A percentile compares a stretch with the other conserved stretches of the same genome.
phyloP scores from a whole-genome alignment of 1,284 basidiomycete genomes.

The Melampsora medusae region DNA sequence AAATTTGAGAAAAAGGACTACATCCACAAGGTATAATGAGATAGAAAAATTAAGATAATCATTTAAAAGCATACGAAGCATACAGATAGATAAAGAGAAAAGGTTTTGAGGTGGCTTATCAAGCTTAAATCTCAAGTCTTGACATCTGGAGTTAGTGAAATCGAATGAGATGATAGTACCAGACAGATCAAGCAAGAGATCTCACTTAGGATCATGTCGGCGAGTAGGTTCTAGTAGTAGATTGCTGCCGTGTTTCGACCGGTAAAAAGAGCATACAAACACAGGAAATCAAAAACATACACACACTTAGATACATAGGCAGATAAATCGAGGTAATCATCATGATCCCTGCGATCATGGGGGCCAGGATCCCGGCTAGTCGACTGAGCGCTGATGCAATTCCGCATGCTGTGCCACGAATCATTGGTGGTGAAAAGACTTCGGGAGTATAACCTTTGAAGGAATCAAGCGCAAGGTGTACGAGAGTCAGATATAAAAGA shows the following conservation, averaged over 20 bases:
- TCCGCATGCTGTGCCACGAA: slow-evolving; percentile 85
- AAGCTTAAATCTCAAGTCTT: not conserved
- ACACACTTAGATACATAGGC: slow-evolving; percentile 74
- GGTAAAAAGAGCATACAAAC: slow-evolving; percentile 63
- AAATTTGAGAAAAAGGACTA: too few species aligned
- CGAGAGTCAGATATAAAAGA: not conserved
- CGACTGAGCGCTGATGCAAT: slow-evolving; percentile 83
- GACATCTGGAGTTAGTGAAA: not conserved
- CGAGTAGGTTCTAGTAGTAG: slow-evolving; percentile 28
- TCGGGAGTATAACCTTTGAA: slow-evolving; percentile 39
- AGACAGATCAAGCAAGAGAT: not conserved
- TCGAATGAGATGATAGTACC: not conserved
- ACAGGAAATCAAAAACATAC: slow-evolving; percentile 68
- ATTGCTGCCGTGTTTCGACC: slow-evolving; percentile 7
- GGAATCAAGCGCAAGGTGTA: not conserved
- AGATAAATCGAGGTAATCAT: slow-evolving; percentile 69
- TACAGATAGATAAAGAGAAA: too few species aligned
- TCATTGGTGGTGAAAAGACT: slow-evolving; percentile 53
- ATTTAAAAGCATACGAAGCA: too few species aligned
- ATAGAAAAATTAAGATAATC: too few species aligned
- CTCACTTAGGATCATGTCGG: not conserved
- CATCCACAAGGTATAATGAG: too few species aligned
- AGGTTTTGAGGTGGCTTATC: too few species aligned
- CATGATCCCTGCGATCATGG: slow-evolving; percentile 76
- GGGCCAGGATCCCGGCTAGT: slow-evolving; percentile 88